Base-by-base conservation (phyloP, 805 yeast species). In the Hanseniaspora clermontiae region DNA sequence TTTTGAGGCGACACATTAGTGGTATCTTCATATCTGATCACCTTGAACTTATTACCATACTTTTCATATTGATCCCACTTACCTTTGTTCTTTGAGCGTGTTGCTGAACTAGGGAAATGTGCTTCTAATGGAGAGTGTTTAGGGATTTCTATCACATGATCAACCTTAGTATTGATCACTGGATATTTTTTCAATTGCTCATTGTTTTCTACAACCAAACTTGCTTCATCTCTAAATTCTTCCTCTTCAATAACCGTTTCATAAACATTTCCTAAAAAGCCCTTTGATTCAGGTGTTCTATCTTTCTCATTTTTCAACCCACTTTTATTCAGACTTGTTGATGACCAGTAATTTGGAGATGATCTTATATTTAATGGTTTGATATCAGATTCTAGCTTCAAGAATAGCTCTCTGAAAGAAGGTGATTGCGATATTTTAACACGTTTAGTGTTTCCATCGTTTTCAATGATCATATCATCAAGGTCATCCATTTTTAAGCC, bases 321-420 rank as follows among this genome's bases (percentile, higher is more conserved):
- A 8, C 29, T 43, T 19, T 10, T 37, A 10, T 38, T 20, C 2
- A 55, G 20, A 36, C 24, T 31, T 27, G 27, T 14, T 6, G 34
- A 19, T 29, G 49, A 49, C 58, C 58, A 55, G 17, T 43, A 43
- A 19, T 55, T 55, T 37, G 52, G 54, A 12, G 46, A 29, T 15
- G 43, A 31, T n/a, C n/a, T 39, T n/a, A 7, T 24, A 31, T 49
- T n/a, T 2, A 19, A 27, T 20, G 58, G 58, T 19, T 49, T n/a
- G 7, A 55, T n/a, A 32, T 49, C 55, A 9, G 46, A 24, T 36
- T 55, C 58, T n/a, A 55, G 10, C 10, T 43, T 49, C 34, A 49
- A 49, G 43, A 55, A 55, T 15, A 55, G 19, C 36, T 55, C 58
- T 45, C 52, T 49, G 38, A 49, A 55, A 8, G 58, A 55, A 15